Conservation (phyloP, 352 stramenopile species). For the Pythium angustatum region DNA sequence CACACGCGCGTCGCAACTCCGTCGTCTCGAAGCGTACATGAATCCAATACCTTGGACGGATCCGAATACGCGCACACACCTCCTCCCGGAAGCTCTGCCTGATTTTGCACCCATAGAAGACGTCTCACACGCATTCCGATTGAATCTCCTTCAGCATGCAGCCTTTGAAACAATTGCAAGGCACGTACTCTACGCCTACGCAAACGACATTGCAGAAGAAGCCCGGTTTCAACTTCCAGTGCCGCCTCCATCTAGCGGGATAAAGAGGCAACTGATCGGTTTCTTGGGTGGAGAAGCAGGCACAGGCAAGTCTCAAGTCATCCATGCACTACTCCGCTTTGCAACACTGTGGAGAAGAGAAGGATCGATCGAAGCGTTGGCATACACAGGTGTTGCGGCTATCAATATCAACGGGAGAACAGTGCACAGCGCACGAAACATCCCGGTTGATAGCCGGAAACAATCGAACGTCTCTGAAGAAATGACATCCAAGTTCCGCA, state of each 20-base stretch:
- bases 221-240: background rate
- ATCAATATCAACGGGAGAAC: constrained; percentile 26
- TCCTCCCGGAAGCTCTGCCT: background rate
- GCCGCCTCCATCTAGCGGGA: constrained; percentile 1
- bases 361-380: constrained; percentile 17
- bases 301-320: constrained; percentile 25
- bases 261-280: constrained; percentile 12
- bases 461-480: constrained; percentile 11
- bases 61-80: background rate
- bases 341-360: constrained; percentile 2
- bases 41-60: background rate
- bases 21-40: background rate
- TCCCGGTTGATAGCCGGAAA: constrained; percentile 10
- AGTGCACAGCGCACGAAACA: constrained; percentile 29
- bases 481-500: constrained; percentile 25
- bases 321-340: constrained; percentile 18
- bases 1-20: background rate
- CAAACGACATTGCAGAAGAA: constrained; percentile 15
- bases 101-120: constrained; percentile 21
- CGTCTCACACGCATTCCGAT: constrained; percentile 14
- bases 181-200: constrained; percentile 28
- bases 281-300: constrained; percentile 27
- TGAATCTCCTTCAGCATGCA: constrained; percentile 34
- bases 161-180: constrained; percentile 25
- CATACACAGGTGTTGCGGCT: constrained; percentile 10